These are phyloP conservation scores for Botryotinia calthae DNA, from an alignment of 2,329 filamentous ascomycete species.

Conservation along the genomic window DNA sequence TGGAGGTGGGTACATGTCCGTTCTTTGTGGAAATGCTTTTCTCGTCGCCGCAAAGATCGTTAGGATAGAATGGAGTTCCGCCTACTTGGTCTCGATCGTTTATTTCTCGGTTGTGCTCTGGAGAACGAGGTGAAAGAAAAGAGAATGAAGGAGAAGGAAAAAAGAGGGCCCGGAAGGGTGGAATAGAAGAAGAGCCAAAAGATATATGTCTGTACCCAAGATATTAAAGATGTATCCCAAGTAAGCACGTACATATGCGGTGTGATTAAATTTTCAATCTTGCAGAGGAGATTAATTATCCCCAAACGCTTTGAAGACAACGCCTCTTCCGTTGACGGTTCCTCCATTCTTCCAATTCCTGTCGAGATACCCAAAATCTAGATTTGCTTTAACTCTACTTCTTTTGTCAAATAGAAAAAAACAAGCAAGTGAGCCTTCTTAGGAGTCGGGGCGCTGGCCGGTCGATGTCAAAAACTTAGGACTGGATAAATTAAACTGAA, in stretches of 20 bases:
- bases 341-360: background rate
- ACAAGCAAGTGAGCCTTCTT: background rate
- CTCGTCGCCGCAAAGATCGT: background rate
- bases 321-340: background rate
- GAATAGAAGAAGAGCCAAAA: background rate
- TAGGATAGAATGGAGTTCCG: background rate
- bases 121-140: background rate
- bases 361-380: background rate
- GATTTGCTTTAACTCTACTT: background rate
- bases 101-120: background rate
- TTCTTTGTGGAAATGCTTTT: background rate
- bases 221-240: too few relatives aligned
- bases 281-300: background rate
- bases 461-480: background rate
- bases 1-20: constrained; percentile 2
- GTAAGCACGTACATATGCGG: background rate
- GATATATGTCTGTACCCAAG: background rate
- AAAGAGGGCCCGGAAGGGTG: background rate
- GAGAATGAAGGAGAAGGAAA: background rate
- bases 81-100: background rate
- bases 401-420: background rate
- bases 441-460: background rate
- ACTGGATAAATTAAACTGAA: background rate
- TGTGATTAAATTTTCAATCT: background rate
- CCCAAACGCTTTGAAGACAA: background rate